Percentiles rank a stretch among this genome's conserved stretches.
These are phyloP conservation scores for Acanthamoeba castellanii DNA, from an alignment of 208 protist genomes.

Conservation along the genomic window DNA sequence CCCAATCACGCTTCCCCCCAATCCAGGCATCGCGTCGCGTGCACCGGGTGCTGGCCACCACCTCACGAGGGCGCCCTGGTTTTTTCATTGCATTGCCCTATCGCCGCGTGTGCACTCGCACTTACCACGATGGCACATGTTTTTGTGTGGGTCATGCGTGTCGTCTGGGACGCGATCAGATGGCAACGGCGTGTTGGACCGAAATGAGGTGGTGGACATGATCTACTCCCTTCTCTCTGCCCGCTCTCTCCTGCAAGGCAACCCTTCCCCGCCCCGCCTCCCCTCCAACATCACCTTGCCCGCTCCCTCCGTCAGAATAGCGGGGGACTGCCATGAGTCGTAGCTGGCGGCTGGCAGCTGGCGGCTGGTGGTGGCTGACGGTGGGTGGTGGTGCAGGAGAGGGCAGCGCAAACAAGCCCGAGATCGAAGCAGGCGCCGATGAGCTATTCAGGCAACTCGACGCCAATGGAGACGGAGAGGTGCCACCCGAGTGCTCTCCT, in stretches of 20 bases:
- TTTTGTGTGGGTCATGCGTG: too few relatives aligned
- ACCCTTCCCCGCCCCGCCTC: background rate
- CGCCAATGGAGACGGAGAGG: background rate
- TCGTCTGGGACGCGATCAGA: background rate
- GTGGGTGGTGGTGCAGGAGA: background rate
- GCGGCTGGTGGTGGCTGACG: too few relatives aligned
- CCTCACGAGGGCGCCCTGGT: too few relatives aligned
- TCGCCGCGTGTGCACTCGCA: too few relatives aligned
- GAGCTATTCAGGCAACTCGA: background rate
- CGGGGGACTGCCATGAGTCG: background rate
- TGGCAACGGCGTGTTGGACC: slow-evolving; percentile 25
- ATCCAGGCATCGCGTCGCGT: too few relatives aligned
- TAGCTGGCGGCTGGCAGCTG: too few relatives aligned
- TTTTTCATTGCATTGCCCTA: too few relatives aligned
- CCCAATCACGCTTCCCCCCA: too few relatives aligned
- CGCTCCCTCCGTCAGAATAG: background rate
- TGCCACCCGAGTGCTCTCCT: background rate
- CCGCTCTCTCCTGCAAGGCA: background rate
- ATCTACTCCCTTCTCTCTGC: background rate
- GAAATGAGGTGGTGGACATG: slow-evolving; percentile 14
- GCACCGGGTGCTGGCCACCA: too few relatives aligned
- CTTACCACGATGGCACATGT: too few relatives aligned
- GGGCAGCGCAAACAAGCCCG: background rate
- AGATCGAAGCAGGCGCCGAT: background rate
- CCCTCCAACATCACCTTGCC: too few relatives aligned